Conservation (phyloP, 768 basidiomycete genomes). For the Agrocybe chaxingu region DNA sequence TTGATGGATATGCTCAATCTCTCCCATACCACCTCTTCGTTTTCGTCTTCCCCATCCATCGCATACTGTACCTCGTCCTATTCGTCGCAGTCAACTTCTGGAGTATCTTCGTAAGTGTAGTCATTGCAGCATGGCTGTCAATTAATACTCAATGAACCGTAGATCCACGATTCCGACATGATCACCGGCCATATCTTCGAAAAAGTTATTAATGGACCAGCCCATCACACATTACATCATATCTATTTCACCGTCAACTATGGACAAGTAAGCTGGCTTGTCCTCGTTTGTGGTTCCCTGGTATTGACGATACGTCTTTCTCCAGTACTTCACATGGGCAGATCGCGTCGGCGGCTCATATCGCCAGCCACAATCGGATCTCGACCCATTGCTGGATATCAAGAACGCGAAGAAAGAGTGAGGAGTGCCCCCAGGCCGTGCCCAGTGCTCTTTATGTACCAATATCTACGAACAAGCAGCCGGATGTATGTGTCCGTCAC, state of each 20-base stretch:
- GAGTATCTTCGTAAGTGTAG: conserved; percentile 77
- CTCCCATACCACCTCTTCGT: conserved; percentile 93
- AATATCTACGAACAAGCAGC: conserved; percentile 12
- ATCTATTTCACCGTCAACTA: conserved; percentile 97
- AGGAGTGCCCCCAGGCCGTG: background rate
- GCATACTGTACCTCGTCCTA: conserved; percentile 74
- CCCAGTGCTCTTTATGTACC: conserved; percentile 14
- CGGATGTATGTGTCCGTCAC: background rate
- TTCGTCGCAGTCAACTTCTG: conserved; percentile 94
- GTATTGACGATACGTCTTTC: conserved; percentile 13
- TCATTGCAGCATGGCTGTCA: background rate
- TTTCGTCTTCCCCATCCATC: conserved; percentile 88
- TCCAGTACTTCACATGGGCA: conserved; percentile 96
- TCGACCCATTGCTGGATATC: conserved; percentile 85
- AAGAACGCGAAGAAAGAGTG: conserved; percentile 23
- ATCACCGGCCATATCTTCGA: conserved; percentile 88
- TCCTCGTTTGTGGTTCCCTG: background rate
- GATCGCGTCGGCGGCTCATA: conserved; percentile 84
- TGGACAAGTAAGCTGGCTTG: conserved; percentile 60
- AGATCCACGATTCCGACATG: conserved; percentile 99
- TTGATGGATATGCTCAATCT: conserved; percentile 94
- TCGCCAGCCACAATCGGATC: conserved; percentile 76
- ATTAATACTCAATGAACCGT: background rate
- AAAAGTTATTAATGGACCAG: conserved; percentile 93
- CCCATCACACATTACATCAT: conserved; percentile 96